Conservation (phyloP, 805 yeast species). For the Wickerhamomyces pijperi region DNA sequence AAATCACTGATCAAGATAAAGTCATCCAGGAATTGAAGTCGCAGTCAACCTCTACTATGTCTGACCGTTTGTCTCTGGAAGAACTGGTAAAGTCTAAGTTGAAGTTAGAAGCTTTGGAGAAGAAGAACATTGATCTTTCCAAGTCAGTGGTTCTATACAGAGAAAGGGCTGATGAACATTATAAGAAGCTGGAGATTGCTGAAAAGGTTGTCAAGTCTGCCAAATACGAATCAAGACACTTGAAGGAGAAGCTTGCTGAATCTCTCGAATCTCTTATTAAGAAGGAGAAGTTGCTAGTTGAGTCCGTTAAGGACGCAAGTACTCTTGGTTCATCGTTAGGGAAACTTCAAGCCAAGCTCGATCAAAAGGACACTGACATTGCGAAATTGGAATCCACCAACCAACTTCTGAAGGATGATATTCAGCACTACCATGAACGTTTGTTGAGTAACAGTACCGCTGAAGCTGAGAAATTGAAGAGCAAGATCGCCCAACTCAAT, state of each 20-base stretch:
- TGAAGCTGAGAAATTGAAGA: conserved; percentile 28
- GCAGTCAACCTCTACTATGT: conserved; percentile 7
- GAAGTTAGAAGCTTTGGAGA: conserved; percentile 42
- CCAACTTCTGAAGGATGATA: conserved; percentile 42
- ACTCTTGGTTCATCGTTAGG: conserved; percentile 37
- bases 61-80: conserved; percentile 22
- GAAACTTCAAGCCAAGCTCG: conserved; percentile 42
- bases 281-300: conserved; percentile 41
- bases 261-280: conserved; percentile 32
- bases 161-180: conserved; percentile 63
- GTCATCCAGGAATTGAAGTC: conserved; percentile 5
- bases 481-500: conserved; percentile 43
- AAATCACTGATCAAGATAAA: conserved; percentile 28
- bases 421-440: conserved; percentile 38
- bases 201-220: conserved; percentile 62
- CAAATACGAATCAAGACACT: conserved; percentile 45
- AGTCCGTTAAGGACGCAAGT: conserved; percentile 43
- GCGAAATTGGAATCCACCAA: conserved; percentile 37
- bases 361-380: conserved; percentile 46
- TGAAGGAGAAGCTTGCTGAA: conserved; percentile 43
- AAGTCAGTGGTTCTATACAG: conserved; percentile 52
- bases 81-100: conserved; percentile 37
- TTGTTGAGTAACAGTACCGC: conserved; percentile 28
- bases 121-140: conserved; percentile 45
- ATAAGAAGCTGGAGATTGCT: conserved; percentile 62